Percentiles rank a stretch among this genome's conserved stretches.
Evolutionary conservation across 116 monocot species (phyloP).

Genomic region (Phalaenopsis hybrid): DNA sequence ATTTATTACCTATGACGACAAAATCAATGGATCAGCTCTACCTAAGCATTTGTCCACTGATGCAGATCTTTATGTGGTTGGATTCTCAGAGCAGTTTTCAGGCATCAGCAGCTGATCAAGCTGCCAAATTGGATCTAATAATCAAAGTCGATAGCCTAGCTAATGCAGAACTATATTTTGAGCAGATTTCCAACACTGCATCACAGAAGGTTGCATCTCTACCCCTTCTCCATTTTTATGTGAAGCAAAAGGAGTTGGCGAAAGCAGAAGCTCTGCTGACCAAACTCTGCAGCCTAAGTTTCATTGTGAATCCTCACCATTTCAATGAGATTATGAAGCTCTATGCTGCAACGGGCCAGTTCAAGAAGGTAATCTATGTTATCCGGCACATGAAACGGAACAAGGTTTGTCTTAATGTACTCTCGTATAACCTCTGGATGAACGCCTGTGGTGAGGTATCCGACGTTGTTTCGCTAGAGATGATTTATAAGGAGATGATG

Average conservation of each 20-base stretch:
- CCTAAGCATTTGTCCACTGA: slow-evolving; percentile 20
- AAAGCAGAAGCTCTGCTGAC: slow-evolving; percentile 62
- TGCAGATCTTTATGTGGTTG: slow-evolving; percentile 60
- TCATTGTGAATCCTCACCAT: slow-evolving; percentile 50
- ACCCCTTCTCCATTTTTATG: slow-evolving; percentile 64
- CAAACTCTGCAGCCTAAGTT: slow-evolving; percentile 37
- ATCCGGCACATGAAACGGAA: slow-evolving; percentile 54
- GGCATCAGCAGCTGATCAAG: slow-evolving; percentile 47
- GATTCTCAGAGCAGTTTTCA: slow-evolving; percentile 23
- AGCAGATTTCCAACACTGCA: slow-evolving; percentile 24
- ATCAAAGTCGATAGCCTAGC: slow-evolving; percentile 35
- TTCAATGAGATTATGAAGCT: slow-evolving; percentile 93
- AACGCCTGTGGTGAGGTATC: slow-evolving; percentile 47
- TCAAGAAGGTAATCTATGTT: slow-evolving; percentile 41
- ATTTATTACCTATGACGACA: not conserved
- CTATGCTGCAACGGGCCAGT: slow-evolving; percentile 49
- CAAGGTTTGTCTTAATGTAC: slow-evolving; percentile 46
- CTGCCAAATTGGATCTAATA: slow-evolving; percentile 52
- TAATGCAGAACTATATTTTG: slow-evolving; percentile 61
- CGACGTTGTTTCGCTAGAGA: slow-evolving; percentile 39
- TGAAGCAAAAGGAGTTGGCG: slow-evolving; percentile 33
- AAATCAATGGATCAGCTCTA: not conserved
- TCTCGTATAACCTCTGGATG: slow-evolving; percentile 78
- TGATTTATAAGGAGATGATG: slow-evolving; percentile 52
- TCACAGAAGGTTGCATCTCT: slow-evolving; percentile 54